Base-by-base conservation (phyloP, 768 basidiomycete genomes). In the Suillus hirtellus region DNA sequence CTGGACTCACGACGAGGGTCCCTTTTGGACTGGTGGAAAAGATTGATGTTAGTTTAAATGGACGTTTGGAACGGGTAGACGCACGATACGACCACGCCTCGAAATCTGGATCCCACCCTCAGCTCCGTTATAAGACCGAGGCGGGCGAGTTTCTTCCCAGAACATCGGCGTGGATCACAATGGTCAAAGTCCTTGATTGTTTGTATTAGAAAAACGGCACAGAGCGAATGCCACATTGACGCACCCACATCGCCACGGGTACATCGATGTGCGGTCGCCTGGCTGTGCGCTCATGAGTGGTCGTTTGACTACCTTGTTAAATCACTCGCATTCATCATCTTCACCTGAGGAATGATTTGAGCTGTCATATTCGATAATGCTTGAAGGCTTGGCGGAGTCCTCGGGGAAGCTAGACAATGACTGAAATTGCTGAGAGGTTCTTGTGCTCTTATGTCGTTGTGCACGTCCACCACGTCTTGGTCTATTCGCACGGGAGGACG, bases 221-320 rank as follows among this genome's bases (percentile, higher is more conserved):
- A 55, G 27, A 21, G 7, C 14, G 53, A 53, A 17, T 27, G 43
- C 49, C 46, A 52, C 59, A 5, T 40, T 38, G 53, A 81, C 95
- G 76, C 63, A 90, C 95, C 96, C 96, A 98, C 96, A 98, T 98
- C 42, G 93, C 95, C 4, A 97, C 89, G 2, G 94, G 93, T 12
- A 97, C 86, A 21, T 82, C 77, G 44, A 86, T 86, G 46, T n/a
- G 65, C 65, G 40, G 69, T 66, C 31, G 61, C 63, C 65, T 43
- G 1, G 31, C 50, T 52, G 24, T 50, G 37, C 63, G 19, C 63
- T 44, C 34, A 21, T 59, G 55, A 14, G 61, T 17, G 27, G 42
- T 2, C 8, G 15, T 38, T 40, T 21, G 24, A 58, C 49, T 47
- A n/a, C 17, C 43, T 56, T 65, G 65, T 46, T 35, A 71, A 70